Conservation (phyloP, 768 basidiomycete species). For the Trametes punicea region DNA sequence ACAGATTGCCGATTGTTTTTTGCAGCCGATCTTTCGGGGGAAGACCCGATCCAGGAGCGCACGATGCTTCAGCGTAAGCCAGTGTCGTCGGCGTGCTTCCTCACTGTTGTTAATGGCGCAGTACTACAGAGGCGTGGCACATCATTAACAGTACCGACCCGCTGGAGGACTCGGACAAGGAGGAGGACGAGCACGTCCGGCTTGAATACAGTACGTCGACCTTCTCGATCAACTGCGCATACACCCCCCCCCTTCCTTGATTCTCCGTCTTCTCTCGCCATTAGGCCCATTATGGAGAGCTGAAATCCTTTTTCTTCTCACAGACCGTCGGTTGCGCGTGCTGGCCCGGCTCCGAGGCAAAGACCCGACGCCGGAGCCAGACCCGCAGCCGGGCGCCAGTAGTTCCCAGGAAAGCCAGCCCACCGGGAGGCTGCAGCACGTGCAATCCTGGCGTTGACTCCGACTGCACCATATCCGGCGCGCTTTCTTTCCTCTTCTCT, state of each 20-base stretch:
- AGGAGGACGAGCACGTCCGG: constrained; percentile 60
- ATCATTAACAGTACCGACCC: constrained; percentile 60
- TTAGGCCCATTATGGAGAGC: neutral
- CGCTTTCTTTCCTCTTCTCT: neutral
- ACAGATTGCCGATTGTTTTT: neutral
- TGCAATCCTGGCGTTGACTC: constrained; percentile 25
- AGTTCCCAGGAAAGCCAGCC: constrained; percentile 1
- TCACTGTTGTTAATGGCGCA: neutral
- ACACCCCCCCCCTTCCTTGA: neutral
- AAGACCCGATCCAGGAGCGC: constrained; percentile 31
- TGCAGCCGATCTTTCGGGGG: constrained; percentile 6
- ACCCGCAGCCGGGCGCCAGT: constrained; percentile 16
- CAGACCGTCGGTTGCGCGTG: constrained; percentile 35
- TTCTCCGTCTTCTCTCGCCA: neutral
- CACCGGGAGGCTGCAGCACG: constrained; percentile 29
- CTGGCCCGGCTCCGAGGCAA: constrained; percentile 50
- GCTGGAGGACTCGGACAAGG: constrained; percentile 70
- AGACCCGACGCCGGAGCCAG: constrained; percentile 45
- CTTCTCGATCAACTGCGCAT: neutral
- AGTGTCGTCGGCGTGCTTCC: neutral
- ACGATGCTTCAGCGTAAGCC: constrained; percentile 45
- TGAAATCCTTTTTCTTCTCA: constrained; percentile 23
- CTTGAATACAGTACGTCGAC: constrained; percentile 59
- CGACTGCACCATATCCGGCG: neutral
- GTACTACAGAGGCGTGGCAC: constrained; percentile 69